Evolutionary conservation across 1,284 basidiomycete genomes (phyloP).

Genomic region (Mycosarcoma mackinlayi): DNA sequence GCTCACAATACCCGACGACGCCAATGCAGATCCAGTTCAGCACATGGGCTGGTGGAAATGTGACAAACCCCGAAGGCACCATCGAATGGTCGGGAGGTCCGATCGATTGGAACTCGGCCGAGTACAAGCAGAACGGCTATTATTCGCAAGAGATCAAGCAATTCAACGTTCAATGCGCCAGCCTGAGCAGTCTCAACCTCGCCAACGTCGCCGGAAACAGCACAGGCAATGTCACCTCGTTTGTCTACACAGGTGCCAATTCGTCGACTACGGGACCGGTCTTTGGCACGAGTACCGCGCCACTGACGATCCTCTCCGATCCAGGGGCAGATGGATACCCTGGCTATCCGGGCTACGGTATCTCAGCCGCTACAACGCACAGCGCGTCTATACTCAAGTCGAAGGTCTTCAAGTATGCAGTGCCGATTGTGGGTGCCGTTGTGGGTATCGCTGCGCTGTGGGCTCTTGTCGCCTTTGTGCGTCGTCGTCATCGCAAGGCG

Average conservation of each 20-base stretch:
- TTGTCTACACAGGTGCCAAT: constrained; percentile 58
- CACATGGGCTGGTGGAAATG: constrained; percentile 54
- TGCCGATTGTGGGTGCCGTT: constrained; percentile 42
- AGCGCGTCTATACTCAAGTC: constrained; percentile 4
- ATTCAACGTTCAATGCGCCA: constrained; percentile 50
- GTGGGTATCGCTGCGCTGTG: constrained; percentile 28
- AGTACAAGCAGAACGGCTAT: constrained; percentile 56
- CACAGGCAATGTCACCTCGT: constrained; percentile 45
- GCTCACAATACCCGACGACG: constrained; percentile 49
- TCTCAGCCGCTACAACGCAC: constrained; percentile 2
- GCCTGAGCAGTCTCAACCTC: constrained; percentile 25
- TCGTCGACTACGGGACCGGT: constrained; percentile 33
- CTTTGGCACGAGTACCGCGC: constrained; percentile 33
- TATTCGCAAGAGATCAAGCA: constrained; percentile 61
- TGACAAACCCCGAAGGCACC: constrained; percentile 42
- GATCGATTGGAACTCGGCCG: constrained; percentile 47
- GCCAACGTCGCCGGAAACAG: constrained; percentile 3
- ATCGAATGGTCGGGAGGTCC: constrained; percentile 59
- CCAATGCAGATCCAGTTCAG: constrained; percentile 59
- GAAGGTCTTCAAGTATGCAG: constrained; percentile 34
- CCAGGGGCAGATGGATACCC: constrained; percentile 29
- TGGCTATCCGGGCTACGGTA: constrained; percentile 38
- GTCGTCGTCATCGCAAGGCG: constrained; percentile 16
- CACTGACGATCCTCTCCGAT: constrained; percentile 25
- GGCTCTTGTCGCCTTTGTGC: constrained; percentile 25